phyloP scores from a whole-genome alignment of 768 basidiomycete species.

The Lactifluus piperatus region DNA sequence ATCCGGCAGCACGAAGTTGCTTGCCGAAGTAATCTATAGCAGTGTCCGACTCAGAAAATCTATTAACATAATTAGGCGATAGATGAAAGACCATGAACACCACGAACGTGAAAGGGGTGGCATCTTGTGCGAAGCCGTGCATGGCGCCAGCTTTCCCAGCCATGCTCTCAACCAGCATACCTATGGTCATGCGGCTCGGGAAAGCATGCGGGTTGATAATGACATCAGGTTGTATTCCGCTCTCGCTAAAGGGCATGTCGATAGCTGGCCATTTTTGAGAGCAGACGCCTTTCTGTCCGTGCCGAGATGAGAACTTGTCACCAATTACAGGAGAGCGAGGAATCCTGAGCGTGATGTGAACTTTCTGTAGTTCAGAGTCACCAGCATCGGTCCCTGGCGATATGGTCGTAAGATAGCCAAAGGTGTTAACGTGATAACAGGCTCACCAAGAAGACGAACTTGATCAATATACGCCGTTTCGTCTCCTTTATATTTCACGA shows the following conservation, averaged over 20 bases:
- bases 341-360: conserved; percentile 89
- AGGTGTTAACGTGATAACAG: not conserved
- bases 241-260: conserved; percentile 99
- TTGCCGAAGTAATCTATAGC: conserved; percentile 97
- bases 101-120: conserved; percentile 91
- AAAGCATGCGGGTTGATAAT: conserved; percentile 99
- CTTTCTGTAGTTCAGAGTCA: conserved; percentile 82
- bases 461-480: conserved; percentile 85
- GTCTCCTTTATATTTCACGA: conserved; percentile 95
- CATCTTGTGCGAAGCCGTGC: conserved; percentile 98
- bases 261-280: conserved; percentile 98
- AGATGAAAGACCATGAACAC: not conserved
- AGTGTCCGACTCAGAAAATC: conserved; percentile 95
- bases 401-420: not conserved
- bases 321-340: conserved; percentile 95
- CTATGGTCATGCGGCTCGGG: conserved; percentile 99
- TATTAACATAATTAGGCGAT: conserved; percentile 25
- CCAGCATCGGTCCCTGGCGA: conserved; percentile 71
- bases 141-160: conserved; percentile 99
- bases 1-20: conserved; percentile 87
- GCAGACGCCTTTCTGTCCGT: conserved; percentile 99
- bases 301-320: conserved; percentile 98
- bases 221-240: conserved; percentile 97
- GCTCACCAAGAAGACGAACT: conserved; percentile 79
- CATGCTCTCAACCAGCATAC: conserved; percentile 99